Evolutionary conservation across 1,139 yeast genomes (phyloP).

Genomic region (Hemisphaericaspora xylanilytica): DNA sequence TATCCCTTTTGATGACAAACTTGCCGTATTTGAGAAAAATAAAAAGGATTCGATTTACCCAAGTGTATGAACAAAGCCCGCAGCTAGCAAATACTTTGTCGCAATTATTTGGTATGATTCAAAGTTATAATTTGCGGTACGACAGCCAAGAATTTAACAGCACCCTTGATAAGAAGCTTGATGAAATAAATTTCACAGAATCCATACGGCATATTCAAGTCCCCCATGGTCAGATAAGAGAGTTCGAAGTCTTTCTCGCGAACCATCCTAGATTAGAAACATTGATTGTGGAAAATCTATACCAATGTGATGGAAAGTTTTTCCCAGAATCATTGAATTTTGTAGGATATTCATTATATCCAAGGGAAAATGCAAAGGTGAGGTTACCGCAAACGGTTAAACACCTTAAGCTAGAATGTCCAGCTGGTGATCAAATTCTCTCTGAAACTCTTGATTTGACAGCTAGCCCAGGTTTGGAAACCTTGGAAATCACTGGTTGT

Average conservation of each 20-base stretch:
- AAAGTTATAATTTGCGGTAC: background rate
- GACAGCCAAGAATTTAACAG: background rate
- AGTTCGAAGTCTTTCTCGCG: background rate
- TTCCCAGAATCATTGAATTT: slow-evolving; percentile 1
- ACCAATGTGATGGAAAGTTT: background rate
- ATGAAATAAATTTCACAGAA: background rate
- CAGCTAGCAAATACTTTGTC: background rate
- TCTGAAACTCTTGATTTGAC: slow-evolving; percentile 1
- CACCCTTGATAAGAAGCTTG: background rate
- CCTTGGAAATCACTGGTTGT: background rate
- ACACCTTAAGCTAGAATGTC: background rate
- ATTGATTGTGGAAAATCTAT: slow-evolving; percentile 1
- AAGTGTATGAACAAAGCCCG: slow-evolving; percentile 1
- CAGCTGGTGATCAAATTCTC: background rate
- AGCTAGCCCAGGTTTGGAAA: background rate
- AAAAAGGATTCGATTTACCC: background rate
- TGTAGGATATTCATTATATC: background rate
- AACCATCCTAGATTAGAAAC: background rate
- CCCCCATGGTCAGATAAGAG: background rate
- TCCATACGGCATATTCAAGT: background rate
- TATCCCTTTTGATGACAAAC: background rate
- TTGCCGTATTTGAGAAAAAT: background rate
- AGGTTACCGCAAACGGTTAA: slow-evolving; percentile 1
- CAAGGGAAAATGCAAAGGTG: background rate
- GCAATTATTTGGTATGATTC: background rate